Evolutionary conservation across 768 basidiomycete species (phyloP).

Genomic region (Tricholoma bakamatsutake): DNA sequence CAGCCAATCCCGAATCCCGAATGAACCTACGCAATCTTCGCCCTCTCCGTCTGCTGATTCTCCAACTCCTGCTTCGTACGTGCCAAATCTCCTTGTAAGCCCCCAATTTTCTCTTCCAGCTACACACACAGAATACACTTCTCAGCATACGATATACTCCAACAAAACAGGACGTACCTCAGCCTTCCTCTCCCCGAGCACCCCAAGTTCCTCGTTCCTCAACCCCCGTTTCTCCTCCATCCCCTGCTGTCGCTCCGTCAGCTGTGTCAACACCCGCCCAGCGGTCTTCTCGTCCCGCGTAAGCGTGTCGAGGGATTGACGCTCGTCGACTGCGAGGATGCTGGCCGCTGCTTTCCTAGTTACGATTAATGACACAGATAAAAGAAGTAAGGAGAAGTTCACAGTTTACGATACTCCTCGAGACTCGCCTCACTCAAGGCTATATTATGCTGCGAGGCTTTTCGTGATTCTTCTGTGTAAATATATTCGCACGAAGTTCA

Average conservation of each 20-base stretch:
- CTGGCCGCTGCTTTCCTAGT: conserved; percentile 75
- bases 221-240: conserved; percentile 52
- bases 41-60: conserved; percentile 79
- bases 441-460: conserved; percentile 62
- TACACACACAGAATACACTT: conserved; percentile 14
- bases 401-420: conserved; percentile 84
- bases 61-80: conserved; percentile 73
- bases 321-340: conserved; percentile 76
- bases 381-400: conserved; percentile 19
- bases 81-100: conserved; percentile 55
- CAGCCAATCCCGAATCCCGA: neutral
- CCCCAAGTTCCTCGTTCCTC: conserved; percentile 46
- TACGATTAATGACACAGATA: neutral
- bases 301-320: conserved; percentile 78
- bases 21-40: conserved; percentile 61
- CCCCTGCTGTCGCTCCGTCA: conserved; percentile 65
- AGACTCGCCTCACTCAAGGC: conserved; percentile 83
- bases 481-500: neutral
- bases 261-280: conserved; percentile 53
- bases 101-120: conserved; percentile 57
- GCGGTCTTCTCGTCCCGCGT: conserved; percentile 78
- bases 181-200: conserved; percentile 43
- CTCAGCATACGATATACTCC: neutral
- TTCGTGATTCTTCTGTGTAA: conserved; percentile 63
- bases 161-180: conserved; percentile 39